Percentiles rank a stretch among this genome's conserved stretches.
Conservation (phyloP, 306 rosid genomes). For the Fagus crenata region DNA sequence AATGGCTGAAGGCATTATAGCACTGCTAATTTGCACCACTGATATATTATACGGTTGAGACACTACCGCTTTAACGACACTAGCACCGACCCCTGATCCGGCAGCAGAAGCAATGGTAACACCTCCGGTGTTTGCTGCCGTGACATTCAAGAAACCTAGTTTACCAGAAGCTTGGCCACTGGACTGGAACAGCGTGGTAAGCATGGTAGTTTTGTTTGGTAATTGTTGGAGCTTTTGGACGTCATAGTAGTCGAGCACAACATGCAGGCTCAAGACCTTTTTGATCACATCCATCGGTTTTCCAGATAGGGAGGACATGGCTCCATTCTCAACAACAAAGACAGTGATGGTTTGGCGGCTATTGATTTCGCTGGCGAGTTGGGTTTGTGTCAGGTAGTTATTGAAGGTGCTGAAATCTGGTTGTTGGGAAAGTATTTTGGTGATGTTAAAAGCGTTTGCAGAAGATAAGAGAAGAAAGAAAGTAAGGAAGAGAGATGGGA, state of each 20-base stretch:
- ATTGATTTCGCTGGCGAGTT: slow-evolving; percentile 29
- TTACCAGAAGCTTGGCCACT: slow-evolving; percentile 26
- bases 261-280: slow-evolving; percentile 39
- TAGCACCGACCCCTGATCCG: slow-evolving; percentile 11
- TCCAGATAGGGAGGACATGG: slow-evolving; percentile 30
- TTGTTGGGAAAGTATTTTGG: slow-evolving; percentile 21
- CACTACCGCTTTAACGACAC: too few species aligned
- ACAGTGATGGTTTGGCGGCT: slow-evolving; percentile 27
- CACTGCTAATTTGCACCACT: too few species aligned
- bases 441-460: slow-evolving; percentile 29
- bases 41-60: too few species aligned
- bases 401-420: slow-evolving; percentile 35
- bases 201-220: not conserved
- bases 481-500: too few species aligned
- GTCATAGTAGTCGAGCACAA: slow-evolving; percentile 37
- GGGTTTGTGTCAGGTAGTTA: slow-evolving; percentile 41
- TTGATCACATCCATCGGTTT: slow-evolving; percentile 38
- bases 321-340: slow-evolving; percentile 38
- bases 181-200: slow-evolving; percentile 34
- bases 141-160: slow-evolving; percentile 35
- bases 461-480: slow-evolving; percentile 8
- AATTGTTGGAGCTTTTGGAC: slow-evolving; percentile 15
- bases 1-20: too few species aligned
- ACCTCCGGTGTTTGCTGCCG: not conserved
- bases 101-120: slow-evolving; percentile 29